Evolutionary conservation across 192 early-diverging fungal genomes (phyloP), one percentile per base, ranked within the genome.

Genomic region (Backusella mclennaniae): DNA sequence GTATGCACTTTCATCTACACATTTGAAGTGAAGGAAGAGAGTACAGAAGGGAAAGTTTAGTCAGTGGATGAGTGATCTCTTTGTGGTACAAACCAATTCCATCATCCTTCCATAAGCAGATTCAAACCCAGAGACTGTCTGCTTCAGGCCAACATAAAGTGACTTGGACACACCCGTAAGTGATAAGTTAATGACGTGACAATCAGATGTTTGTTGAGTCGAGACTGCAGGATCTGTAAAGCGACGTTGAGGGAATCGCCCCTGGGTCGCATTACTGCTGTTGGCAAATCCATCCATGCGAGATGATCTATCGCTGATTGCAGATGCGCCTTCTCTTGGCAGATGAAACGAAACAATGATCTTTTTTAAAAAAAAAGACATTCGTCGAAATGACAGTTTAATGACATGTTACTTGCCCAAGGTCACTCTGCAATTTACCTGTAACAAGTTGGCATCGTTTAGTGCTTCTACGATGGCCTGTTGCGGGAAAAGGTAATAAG

Each of bases 381-480:
- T 33, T 7, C 68, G 26, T 33, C 36, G 23, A 41, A 41, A 33
- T 44, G 41, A 7, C 23, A 33, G 14, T 6, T 46, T 73, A 8
- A 52, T 44, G 8, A 21, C 9, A 0, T n/a, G 15, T 35, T 59
- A 19, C 53, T 31, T 29, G 1, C 3, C 33, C 8, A 63, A 46
- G 9, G 12, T 33, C 6, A 39, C 11, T 21, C 21, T 42, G 41
- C 59, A 26, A 73, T 6, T 73, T 31, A 78, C 76, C 38, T 84
- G 75, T 46, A 69, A 79, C 11, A 77, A 75, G 11, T 79, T 44
- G 17, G 53, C 29, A 59, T 68, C 52, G 33, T 79, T 77, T 31
- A 73, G 46, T 7, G 80, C 67, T 31, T 88, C 88, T 3, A 90
- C 41, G 19, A 88, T 81, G 49, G 89, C 83, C 56, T 89, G 84